These are phyloP conservation scores for Lactarius indigo DNA, from an alignment of 768 basidiomycete genomes.

Conservation along the genomic window DNA sequence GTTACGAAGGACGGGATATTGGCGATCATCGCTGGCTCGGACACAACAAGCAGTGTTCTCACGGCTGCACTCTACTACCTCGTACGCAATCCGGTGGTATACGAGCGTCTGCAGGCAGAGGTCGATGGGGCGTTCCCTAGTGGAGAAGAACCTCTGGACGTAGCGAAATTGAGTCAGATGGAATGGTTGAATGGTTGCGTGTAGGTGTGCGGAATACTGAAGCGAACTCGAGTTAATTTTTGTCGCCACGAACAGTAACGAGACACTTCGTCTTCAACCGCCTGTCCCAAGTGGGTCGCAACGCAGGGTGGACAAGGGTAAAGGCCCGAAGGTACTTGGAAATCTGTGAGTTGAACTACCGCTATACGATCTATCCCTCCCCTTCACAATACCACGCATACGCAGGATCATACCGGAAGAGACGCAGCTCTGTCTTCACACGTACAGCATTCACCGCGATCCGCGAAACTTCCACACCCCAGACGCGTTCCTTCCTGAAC, in stretches of 20 bases:
- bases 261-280: slow-evolving; percentile 1
- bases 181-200: slow-evolving; percentile 9
- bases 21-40: neutral
- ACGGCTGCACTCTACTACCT: neutral
- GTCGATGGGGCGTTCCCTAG: neutral
- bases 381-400: too few relatives aligned
- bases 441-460: neutral
- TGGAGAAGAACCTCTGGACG: slow-evolving; percentile 9
- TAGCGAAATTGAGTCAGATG: neutral
- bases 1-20: neutral
- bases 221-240: neutral
- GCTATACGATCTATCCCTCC: too few relatives aligned
- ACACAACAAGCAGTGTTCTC: neutral
- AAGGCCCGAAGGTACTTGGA: neutral
- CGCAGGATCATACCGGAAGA: neutral
- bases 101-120: neutral
- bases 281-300: slow-evolving; percentile 1
- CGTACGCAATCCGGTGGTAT: neutral
- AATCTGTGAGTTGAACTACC: neutral
- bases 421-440: neutral
- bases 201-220: neutral
- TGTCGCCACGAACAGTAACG: neutral
- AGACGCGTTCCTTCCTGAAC: neutral
- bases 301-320: neutral
- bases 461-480: neutral